Percentiles rank a stretch among this genome's conserved stretches.
phyloP scores from a whole-genome alignment of 495 filamentous ascomycete genomes.

The Parathielavia appendiculata region DNA sequence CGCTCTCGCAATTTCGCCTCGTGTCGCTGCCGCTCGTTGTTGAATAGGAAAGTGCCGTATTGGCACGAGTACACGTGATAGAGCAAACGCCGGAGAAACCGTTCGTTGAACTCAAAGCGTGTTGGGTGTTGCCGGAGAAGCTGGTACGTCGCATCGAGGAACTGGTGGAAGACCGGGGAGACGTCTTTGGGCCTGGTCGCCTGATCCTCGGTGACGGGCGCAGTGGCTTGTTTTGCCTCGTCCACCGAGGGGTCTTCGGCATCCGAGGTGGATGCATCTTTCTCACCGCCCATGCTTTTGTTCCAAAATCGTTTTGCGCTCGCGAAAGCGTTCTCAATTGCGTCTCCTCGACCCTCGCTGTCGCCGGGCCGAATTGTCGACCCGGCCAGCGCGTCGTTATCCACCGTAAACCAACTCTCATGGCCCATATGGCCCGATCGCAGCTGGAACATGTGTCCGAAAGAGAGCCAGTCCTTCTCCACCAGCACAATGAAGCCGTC shows the following conservation, averaged over 20 bases:
- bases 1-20: slow-evolving; percentile 65
- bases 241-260: slow-evolving; percentile 56
- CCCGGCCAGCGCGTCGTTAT: slow-evolving; percentile 61
- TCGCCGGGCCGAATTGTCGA: slow-evolving; percentile 50
- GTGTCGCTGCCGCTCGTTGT: slow-evolving; percentile 83
- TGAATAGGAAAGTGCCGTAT: slow-evolving; percentile 94
- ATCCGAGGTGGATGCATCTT: slow-evolving; percentile 47
- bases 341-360: slow-evolving; percentile 59
- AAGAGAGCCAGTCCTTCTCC: slow-evolving; percentile 97
- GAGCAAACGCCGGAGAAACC: slow-evolving; percentile 81
- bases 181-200: slow-evolving; percentile 68
- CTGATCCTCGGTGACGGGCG: slow-evolving; percentile 34
- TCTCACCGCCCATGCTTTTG: slow-evolving; percentile 62
- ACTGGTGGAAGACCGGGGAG: slow-evolving; percentile 97
- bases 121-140: slow-evolving; percentile 80
- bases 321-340: slow-evolving; percentile 78
- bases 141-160: slow-evolving; percentile 92
- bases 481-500: slow-evolving; percentile 94
- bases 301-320: slow-evolving; percentile 90
- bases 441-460: slow-evolving; percentile 94
- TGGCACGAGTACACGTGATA: slow-evolving; percentile 97
- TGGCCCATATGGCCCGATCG: slow-evolving; percentile 78
- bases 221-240: slow-evolving; percentile 28
- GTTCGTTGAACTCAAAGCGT: slow-evolving; percentile 95
- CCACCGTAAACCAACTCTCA: slow-evolving; percentile 91